A percentile compares a stretch with the other conserved stretches of the same genome.
These are phyloP conservation scores for Forsythia viridissima DNA, from an alignment of 257 asterid species.

Conservation along the genomic window DNA sequence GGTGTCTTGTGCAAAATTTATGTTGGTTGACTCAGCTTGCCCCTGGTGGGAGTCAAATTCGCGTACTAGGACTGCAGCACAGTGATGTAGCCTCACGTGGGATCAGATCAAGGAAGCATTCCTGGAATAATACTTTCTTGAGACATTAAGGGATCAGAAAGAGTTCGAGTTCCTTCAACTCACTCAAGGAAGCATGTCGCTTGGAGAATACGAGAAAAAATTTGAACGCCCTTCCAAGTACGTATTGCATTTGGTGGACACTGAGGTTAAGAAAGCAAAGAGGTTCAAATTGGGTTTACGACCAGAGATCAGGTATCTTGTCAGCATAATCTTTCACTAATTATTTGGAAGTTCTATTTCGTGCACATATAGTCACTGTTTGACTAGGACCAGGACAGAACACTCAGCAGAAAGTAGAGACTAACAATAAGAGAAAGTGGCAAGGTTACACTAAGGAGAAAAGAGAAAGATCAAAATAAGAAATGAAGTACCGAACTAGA, in stretches of 20 bases:
- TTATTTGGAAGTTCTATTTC: too few relatives aligned
- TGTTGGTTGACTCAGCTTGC: too few relatives aligned
- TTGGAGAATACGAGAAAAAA: not conserved
- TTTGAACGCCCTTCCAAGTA: not conserved
- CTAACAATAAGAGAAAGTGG: too few relatives aligned
- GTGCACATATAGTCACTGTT: not conserved
- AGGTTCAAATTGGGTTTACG: not conserved
- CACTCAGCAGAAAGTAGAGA: too few relatives aligned
- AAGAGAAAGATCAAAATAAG: too few relatives aligned
- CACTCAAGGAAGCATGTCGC: not conserved
- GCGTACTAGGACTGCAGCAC: too few relatives aligned
- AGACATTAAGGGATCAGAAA: not conserved
- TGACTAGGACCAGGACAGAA: not conserved
- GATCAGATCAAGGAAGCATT: not conserved
- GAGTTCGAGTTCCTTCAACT: not conserved
- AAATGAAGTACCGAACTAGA: too few relatives aligned
- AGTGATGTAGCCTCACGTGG: not conserved
- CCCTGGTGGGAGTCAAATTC: too few relatives aligned
- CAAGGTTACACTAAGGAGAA: too few relatives aligned
- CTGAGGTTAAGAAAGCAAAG: not conserved
- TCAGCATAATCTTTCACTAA: too few relatives aligned
- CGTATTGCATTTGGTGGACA: not conserved
- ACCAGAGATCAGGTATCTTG: not conserved
- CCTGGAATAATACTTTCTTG: not conserved
- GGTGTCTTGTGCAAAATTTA: too few relatives aligned